Evolutionary conservation across 129 eudicot species (phyloP).

Genomic region (Lactuca saligna): DNA sequence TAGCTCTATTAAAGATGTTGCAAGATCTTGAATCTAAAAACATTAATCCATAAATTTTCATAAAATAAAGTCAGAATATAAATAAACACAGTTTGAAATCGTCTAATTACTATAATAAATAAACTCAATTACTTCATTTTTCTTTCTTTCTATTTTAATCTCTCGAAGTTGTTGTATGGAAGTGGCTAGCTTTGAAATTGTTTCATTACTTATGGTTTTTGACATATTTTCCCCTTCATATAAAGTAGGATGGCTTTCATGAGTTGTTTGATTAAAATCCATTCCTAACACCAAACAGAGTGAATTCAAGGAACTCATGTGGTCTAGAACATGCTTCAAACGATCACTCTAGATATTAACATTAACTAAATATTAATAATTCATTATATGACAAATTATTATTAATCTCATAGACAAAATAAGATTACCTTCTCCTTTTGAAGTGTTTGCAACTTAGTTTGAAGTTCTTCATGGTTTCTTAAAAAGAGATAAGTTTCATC

Average conservation of each 20-base stretch:
- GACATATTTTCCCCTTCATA: constrained; percentile 31
- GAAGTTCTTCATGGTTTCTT: constrained; percentile 69
- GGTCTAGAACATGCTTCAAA: constrained; percentile 58
- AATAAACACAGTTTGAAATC: background rate
- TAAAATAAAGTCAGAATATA: constrained; percentile 12
- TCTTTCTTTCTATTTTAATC: constrained; percentile 63
- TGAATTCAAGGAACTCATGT: constrained; percentile 50
- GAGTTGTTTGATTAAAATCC: constrained; percentile 54
- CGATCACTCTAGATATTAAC: constrained; percentile 64
- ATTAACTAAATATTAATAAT: background rate
- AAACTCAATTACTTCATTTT: constrained; percentile 36
- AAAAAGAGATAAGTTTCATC: constrained; percentile 54
- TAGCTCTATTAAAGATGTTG: constrained; percentile 63
- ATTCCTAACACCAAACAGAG: constrained; percentile 63
- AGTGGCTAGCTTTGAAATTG: constrained; percentile 43
- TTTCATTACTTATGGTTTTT: constrained; percentile 45
- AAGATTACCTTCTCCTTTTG: constrained; percentile 65
- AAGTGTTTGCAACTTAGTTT: constrained; percentile 57
- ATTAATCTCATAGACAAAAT: background rate
- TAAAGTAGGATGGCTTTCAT: constrained; percentile 69
- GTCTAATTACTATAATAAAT: background rate
- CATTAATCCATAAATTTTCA: background rate
- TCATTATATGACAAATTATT: background rate
- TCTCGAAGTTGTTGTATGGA: constrained; percentile 54
- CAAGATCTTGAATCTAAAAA: constrained; percentile 75